Conservation (phyloP, 2,329 filamentous ascomycete species). For the Nemania sp. region DNA sequence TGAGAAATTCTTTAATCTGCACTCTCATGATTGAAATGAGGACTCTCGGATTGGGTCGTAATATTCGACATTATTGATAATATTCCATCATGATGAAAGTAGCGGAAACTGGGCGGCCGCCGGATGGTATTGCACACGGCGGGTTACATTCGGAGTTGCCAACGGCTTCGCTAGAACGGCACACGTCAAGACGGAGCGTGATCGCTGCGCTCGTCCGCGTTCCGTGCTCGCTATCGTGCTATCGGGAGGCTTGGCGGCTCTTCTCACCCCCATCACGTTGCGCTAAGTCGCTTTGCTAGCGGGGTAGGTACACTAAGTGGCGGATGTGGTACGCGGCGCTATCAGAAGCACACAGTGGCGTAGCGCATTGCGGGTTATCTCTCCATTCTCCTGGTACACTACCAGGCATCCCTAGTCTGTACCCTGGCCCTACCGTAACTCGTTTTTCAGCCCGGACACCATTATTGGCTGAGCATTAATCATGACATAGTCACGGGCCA, state of each 20-base stretch:
- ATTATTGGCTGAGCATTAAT: conserved; percentile 9
- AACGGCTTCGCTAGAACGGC: conserved; percentile 18
- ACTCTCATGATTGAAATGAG: neutral
- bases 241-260: conserved; percentile 31
- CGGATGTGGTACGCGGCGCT: conserved; percentile 2
- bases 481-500: conserved; percentile 11
- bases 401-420: neutral
- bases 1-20: neutral
- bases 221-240: neutral
- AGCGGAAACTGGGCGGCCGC: neutral
- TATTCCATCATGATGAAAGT: neutral
- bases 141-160: conserved; percentile 13
- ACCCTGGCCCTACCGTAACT: neutral
- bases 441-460: neutral
- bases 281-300: conserved; percentile 22
- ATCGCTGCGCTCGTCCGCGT: neutral
- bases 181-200: conserved; percentile 16
- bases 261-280: conserved; percentile 29
- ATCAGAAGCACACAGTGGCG: conserved; percentile 6
- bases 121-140: neutral
- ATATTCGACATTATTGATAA: too few species aligned
- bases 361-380: conserved; percentile 12
- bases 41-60: neutral
- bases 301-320: neutral
- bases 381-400: neutral